phyloP scores from a whole-genome alignment of 768 basidiomycete genomes.

The Lentinula boryana region DNA sequence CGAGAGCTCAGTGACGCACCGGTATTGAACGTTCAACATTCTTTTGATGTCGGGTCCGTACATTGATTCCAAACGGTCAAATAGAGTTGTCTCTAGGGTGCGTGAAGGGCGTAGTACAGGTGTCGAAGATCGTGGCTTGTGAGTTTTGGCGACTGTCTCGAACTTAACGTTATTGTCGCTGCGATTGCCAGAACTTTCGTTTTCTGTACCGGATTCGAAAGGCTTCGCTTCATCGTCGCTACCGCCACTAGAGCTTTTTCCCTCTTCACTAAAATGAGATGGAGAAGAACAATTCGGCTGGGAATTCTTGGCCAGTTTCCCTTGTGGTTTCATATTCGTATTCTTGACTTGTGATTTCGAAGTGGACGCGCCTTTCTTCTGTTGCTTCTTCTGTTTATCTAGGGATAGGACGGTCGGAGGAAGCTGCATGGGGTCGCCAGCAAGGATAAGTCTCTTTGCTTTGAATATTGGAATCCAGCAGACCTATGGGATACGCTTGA shows the following conservation, averaged over 20 bases:
- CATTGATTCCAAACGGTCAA: slow-evolving; percentile 86
- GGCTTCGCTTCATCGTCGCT: background rate
- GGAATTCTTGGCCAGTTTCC: background rate
- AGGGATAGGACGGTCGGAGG: slow-evolving; percentile 87
- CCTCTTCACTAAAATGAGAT: background rate
- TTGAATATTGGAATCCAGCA: slow-evolving; percentile 98
- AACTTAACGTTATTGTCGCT: background rate
- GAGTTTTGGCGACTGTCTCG: background rate
- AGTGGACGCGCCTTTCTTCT: slow-evolving; percentile 7
- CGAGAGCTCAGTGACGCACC: slow-evolving; percentile 34
- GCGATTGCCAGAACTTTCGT: background rate
- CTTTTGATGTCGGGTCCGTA: slow-evolving; percentile 80
- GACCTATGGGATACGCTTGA: slow-evolving; percentile 34
- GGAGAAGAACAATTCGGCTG: background rate
- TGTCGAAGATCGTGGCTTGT: background rate
- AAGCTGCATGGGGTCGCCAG: slow-evolving; percentile 94
- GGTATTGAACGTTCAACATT: slow-evolving; percentile 88
- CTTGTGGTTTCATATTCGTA: background rate
- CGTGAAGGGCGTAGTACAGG: background rate
- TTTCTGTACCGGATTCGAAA: background rate
- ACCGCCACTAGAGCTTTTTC: background rate
- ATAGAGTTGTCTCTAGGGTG: slow-evolving; percentile 76
- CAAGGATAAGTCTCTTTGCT: slow-evolving; percentile 81
- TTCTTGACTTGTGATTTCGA: slow-evolving; percentile 6
- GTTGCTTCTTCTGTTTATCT: slow-evolving; percentile 28